Conservation (phyloP, 306 rosid genomes). For the Inga leiocalycina region DNA sequence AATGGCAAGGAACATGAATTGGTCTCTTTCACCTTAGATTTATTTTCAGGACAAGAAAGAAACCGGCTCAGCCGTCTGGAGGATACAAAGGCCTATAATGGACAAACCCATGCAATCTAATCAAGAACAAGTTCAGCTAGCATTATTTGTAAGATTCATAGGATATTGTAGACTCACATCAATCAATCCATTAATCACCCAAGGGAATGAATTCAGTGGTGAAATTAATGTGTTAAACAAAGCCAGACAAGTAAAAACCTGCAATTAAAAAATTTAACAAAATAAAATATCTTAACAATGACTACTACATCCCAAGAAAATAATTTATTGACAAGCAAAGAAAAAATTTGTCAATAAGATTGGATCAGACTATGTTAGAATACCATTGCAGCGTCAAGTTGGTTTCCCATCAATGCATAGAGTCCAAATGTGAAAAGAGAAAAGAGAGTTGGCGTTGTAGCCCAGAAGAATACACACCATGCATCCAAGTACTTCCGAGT, state of each 20-base stretch:
- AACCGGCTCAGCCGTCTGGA: conserved; percentile 78
- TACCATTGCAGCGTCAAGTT: conserved; percentile 97
- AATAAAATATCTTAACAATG: conserved; percentile 37
- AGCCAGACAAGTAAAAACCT: conserved; percentile 99
- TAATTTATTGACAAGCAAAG: conserved; percentile 12
- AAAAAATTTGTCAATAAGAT: conserved; percentile 26
- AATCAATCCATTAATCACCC: conserved; percentile 98
- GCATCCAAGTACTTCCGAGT: conserved; percentile 97
- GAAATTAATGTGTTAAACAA: conserved; percentile 88
- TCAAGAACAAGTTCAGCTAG: conserved; percentile 6
- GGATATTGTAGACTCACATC: conserved; percentile 65
- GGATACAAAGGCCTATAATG: conserved; percentile 75
- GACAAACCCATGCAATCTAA: conserved; percentile 20
- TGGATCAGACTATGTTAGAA: conserved; percentile 29
- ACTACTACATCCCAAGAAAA: not conserved
- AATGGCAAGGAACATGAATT: conserved; percentile 43
- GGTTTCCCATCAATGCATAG: conserved; percentile 81
- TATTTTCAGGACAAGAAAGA: conserved; percentile 71
- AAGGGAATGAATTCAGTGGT: conserved; percentile 93
- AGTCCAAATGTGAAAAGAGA: conserved; percentile 94
- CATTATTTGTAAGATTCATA: conserved; percentile 21
- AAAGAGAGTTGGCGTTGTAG: conserved; percentile 91
- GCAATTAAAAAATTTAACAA: conserved; percentile 39
- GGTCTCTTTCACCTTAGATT: conserved; percentile 41
- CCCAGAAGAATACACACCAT: conserved; percentile 99